A percentile compares a stretch with the other conserved stretches of the same genome.
Conservation (phyloP, 495 filamentous ascomycete genomes). For the Annulohypoxylon stygium region DNA sequence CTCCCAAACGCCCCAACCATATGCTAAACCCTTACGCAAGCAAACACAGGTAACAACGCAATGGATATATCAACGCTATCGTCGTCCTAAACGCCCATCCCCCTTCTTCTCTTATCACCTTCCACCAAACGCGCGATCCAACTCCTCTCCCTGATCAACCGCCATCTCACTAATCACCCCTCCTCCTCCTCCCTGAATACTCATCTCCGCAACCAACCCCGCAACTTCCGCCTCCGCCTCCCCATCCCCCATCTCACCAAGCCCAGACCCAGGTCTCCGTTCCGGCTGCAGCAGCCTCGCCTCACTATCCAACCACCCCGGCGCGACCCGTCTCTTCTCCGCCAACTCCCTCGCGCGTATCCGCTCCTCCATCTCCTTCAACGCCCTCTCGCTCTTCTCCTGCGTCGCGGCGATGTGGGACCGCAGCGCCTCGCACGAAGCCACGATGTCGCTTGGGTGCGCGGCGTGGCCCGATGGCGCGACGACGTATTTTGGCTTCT, state of each 20-base stretch:
- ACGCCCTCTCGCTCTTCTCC: constrained; percentile 70
- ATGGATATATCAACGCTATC: not conserved
- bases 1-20: constrained; percentile 25
- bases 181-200: constrained; percentile 22
- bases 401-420: constrained; percentile 77
- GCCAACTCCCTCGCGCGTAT: constrained; percentile 83
- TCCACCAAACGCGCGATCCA: constrained; percentile 91
- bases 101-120: constrained; percentile 41
- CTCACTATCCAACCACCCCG: constrained; percentile 94
- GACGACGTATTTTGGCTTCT: constrained; percentile 76
- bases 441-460: constrained; percentile 84
- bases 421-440: constrained; percentile 80
- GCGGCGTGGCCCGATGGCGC: constrained; percentile 80
- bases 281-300: constrained; percentile 84
- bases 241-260: not conserved
- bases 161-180: constrained; percentile 57
- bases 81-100: not conserved
- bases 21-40: constrained; percentile 24
- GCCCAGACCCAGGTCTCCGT: constrained; percentile 51
- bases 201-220: constrained; percentile 48
- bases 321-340: constrained; percentile 91
- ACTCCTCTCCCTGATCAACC: constrained; percentile 76
- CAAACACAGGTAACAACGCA: not conserved
- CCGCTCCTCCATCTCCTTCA: constrained; percentile 77
- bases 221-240: constrained; percentile 28